Evolutionary conservation across 257 asterid genomes (phyloP).

Genomic region (Paraleonurus japonicus): DNA sequence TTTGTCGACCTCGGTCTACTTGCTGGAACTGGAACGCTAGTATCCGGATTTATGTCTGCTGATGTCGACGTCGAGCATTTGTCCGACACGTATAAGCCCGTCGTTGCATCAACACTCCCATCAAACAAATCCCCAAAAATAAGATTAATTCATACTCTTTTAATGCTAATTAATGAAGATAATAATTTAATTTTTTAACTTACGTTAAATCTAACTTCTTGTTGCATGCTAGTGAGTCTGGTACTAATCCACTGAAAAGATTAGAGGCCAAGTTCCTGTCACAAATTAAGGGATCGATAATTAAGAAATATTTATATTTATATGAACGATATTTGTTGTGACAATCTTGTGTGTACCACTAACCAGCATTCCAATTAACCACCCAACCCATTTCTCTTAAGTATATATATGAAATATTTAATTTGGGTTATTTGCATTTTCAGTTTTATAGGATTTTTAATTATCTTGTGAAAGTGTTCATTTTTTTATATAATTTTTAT

Average conservation of each 20-base stretch:
- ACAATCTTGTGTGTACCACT: neutral
- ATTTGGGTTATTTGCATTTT: no score
- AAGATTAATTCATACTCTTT: no score
- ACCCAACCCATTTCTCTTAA: no score
- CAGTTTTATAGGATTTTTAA: no score
- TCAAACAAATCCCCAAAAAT: neutral
- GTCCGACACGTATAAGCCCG: slow-evolving; percentile 1
- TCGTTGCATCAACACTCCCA: slow-evolving; percentile 17
- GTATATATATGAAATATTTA: no score
- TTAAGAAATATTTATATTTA: neutral
- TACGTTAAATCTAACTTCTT: slow-evolving; percentile 37
- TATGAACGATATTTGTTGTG: neutral
- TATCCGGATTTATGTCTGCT: neutral
- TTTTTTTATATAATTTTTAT: no score
- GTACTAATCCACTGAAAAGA: slow-evolving; percentile 36
- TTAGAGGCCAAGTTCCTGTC: slow-evolving; percentile 45
- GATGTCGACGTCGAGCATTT: slow-evolving; percentile 1
- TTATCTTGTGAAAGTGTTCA: no score
- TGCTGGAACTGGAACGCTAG: neutral
- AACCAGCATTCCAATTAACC: no score
- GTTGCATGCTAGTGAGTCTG: slow-evolving; percentile 44
- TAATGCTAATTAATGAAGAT: no score
- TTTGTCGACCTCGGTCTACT: neutral
- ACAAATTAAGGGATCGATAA: no score
- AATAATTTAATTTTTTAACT: neutral